Evolutionary conservation across 192 early-diverging fungal species (phyloP), one percentile per base, ranked within the genome.

Genomic region (Mortierella hygrophila): DNA sequence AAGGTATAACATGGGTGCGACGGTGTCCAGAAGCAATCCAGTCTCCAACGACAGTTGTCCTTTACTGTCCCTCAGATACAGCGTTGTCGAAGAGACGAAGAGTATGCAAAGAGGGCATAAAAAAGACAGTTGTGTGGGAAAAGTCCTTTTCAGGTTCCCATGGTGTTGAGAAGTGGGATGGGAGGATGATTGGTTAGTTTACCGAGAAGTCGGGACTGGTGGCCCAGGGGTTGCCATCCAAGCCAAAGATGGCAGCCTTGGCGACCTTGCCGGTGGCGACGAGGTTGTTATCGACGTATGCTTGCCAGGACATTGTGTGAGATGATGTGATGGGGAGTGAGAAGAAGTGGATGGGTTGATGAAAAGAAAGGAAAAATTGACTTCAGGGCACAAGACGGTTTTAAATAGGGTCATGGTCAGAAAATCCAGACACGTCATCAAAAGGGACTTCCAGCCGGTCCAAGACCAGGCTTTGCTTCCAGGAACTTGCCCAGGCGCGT

Each of bases 141-240:
- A 57, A 42, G 29, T 65, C 7, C 0, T 6, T 9, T 15, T 29
- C 29, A 23, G 29, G 11, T 15, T 65, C 29, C 29, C 60, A 65
- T 65, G 60, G 60, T 65, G n/a, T 52, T 4, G 15, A 35, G 23
- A 60, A 42, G 29, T 75, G 8, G 38, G 46, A 68, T 0, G 15
- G 32, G 41, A n/a, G n/a, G 37, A 40, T 21, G 7, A 9, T 20
- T 38, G 6, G 60, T 21, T 41, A 49, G 20, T n/a, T 89, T 93
- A 97, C 97, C 29, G 63, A 37, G 93, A 98, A 97, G 44, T 89
- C 90, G 42, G 89, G 32, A 77, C 94, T 94, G 72, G 93, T 89
- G 37, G 97, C 97, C 98, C 98, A 99, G 65, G 92, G 76, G 35
- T 90, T 88, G 70, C 95, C 96, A 80, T 96, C 95, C 79, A 91